Evolutionary conservation across 768 basidiomycete species (phyloP).

Genomic region (Gymnopilus dilepis): DNA sequence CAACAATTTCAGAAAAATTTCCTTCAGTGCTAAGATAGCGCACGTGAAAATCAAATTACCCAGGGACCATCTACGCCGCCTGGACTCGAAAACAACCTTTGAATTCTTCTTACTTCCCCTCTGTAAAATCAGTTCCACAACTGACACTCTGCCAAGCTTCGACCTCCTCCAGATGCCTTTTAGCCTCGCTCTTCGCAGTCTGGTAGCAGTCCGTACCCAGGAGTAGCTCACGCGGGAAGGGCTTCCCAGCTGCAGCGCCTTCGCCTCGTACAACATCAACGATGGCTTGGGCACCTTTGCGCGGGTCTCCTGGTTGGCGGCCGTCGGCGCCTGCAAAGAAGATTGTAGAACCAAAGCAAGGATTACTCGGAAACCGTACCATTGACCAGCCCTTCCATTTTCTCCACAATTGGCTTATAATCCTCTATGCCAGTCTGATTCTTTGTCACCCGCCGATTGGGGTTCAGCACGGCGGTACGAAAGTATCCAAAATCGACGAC

Average conservation of each 20-base stretch:
- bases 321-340: slow-evolving; percentile 34
- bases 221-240: slow-evolving; percentile 31
- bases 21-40: too few species aligned
- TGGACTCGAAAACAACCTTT: too few species aligned
- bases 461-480: slow-evolving; percentile 38
- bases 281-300: slow-evolving; percentile 38
- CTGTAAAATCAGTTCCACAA: slow-evolving; percentile 30
- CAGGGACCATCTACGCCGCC: too few species aligned
- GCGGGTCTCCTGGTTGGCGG: slow-evolving; percentile 44
- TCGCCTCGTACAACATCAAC: slow-evolving; percentile 38
- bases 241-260: slow-evolving; percentile 35
- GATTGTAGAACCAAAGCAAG: background rate
- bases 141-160: slow-evolving; percentile 41
- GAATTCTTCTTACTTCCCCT: too few species aligned
- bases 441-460: slow-evolving; percentile 33
- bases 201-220: slow-evolving; percentile 38
- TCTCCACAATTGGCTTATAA: slow-evolving; percentile 32
- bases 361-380: slow-evolving; percentile 21
- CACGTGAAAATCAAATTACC: too few species aligned
- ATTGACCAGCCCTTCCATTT: slow-evolving; percentile 29
- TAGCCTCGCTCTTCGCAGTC: slow-evolving; percentile 24
- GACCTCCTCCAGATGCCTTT: slow-evolving; percentile 21
- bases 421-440: slow-evolving; percentile 38
- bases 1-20: too few species aligned
- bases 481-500: slow-evolving; percentile 47